These are phyloP conservation scores for Didymella glomerata DNA, from an alignment of 2,329 filamentous ascomycete genomes.

Conservation along the genomic window DNA sequence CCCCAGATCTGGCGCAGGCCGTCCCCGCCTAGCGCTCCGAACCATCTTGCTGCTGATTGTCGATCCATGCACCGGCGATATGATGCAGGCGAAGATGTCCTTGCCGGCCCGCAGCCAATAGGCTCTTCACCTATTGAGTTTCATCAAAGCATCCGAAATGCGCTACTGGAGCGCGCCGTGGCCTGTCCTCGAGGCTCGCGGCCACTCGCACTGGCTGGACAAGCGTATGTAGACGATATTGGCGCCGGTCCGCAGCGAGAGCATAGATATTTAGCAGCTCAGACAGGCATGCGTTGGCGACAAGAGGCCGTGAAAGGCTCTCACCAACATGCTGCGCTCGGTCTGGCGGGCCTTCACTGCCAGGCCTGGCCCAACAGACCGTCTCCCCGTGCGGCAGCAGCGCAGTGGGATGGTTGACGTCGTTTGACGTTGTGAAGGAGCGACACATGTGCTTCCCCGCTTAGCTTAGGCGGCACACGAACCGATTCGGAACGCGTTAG, in stretches of 20 bases:
- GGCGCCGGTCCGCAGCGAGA: constrained; percentile 20
- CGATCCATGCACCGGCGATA: constrained; percentile 41
- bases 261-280: constrained; percentile 16
- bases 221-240: constrained; percentile 32
- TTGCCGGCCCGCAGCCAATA: constrained; percentile 40
- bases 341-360: constrained; percentile 12
- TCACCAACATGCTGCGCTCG: constrained; percentile 5
- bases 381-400: constrained; percentile 2
- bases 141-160: constrained; percentile 38
- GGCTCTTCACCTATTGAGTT: constrained; percentile 46
- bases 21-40: constrained; percentile 33
- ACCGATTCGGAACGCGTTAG: constrained; percentile 36
- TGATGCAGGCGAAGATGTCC: constrained; percentile 42
- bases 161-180: constrained; percentile 41
- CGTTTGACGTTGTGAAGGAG: constrained; percentile 14
- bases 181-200: constrained; percentile 34
- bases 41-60: constrained; percentile 39
- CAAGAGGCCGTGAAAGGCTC: constrained; percentile 1
- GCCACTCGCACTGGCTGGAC: constrained; percentile 22
- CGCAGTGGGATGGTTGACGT: background rate
- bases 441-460: constrained; percentile 24
- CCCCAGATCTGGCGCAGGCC: constrained; percentile 29
- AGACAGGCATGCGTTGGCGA: constrained; percentile 6
- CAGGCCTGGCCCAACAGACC: constrained; percentile 5
- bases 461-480: constrained; percentile 36